These are phyloP conservation scores for Drosera spatulata DNA, from an alignment of 179 eudicot genomes.

Conservation along the genomic window DNA sequence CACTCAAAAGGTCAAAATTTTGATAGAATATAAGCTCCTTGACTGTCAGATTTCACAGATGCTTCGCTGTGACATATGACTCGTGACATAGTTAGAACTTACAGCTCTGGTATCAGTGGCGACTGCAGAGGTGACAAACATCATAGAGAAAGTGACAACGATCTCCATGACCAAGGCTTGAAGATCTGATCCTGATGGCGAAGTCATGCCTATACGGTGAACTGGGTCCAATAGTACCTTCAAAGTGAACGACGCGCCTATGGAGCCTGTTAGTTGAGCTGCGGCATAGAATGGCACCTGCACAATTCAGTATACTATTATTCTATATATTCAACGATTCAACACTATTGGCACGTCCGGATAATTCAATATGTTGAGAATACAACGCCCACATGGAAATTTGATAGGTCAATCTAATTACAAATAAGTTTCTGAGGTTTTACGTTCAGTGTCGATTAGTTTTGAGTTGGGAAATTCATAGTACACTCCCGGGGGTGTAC, in stretches of 20 bases:
- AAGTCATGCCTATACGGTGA: conserved; percentile 38
- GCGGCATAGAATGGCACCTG: conserved; percentile 57
- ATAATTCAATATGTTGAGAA: too few relatives aligned
- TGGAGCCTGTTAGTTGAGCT: conserved; percentile 62
- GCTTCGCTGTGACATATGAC: background rate
- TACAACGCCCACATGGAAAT: too few relatives aligned
- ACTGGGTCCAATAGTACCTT: background rate
- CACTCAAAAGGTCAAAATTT: background rate
- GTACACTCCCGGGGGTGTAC: too few relatives aligned
- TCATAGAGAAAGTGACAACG: conserved; percentile 57
- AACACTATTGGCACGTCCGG: too few relatives aligned
- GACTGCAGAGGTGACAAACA: conserved; percentile 62
- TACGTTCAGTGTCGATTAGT: too few relatives aligned
- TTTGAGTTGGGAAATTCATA: too few relatives aligned
- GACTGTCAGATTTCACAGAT: background rate
- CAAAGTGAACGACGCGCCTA: conserved; percentile 6
- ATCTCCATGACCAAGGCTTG: conserved; percentile 70
- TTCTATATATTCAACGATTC: too few relatives aligned
- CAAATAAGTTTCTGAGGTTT: too few relatives aligned
- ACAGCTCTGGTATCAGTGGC: conserved; percentile 69
- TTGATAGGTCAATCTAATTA: too few relatives aligned
- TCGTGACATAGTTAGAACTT: conserved; percentile 5
- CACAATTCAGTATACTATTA: background rate
- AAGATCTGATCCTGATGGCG: conserved; percentile 46
- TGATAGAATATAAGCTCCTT: background rate